Conservation (phyloP, 371 early-diverging fungal species). For the Rhizomucor miehei region DNA sequence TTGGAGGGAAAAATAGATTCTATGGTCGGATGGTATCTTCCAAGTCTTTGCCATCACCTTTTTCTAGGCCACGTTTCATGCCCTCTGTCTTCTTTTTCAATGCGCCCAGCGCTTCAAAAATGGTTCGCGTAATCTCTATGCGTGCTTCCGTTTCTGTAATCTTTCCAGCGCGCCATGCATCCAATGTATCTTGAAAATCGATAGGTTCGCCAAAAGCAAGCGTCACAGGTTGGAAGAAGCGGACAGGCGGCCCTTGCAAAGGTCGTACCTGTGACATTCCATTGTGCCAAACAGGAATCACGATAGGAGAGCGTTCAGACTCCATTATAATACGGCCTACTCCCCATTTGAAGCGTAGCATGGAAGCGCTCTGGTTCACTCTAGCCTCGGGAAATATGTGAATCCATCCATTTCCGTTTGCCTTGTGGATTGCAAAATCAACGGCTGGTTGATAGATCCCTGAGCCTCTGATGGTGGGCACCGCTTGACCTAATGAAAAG, state of each 20-base stretch:
- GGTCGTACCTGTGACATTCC: slow-evolving; percentile 56
- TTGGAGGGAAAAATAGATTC: too few species aligned
- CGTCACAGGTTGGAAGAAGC: slow-evolving; percentile 40
- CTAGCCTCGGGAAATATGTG: slow-evolving; percentile 86
- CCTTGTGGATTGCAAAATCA: slow-evolving; percentile 63
- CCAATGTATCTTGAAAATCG: slow-evolving; percentile 57
- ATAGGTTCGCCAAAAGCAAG: slow-evolving; percentile 70
- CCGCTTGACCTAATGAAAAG: slow-evolving; percentile 76
- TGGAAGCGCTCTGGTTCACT: slow-evolving; percentile 62
- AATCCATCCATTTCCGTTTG: slow-evolving; percentile 48
- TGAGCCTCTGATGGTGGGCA: slow-evolving; percentile 81
- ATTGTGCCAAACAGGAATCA: slow-evolving; percentile 70
- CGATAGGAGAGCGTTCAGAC: slow-evolving; percentile 55
- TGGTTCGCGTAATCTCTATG: slow-evolving; percentile 52
- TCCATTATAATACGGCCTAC: slow-evolving; percentile 84
- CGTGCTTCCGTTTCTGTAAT: slow-evolving; percentile 55
- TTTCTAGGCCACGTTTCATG: slow-evolving; percentile 10
- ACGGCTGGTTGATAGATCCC: slow-evolving; percentile 87
- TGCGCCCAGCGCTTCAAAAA: slow-evolving; percentile 51
- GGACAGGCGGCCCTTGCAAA: slow-evolving; percentile 35
- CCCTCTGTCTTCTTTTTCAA: slow-evolving; percentile 24
- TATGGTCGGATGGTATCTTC: slow-evolving; percentile 10
- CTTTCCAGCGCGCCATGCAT: slow-evolving; percentile 51
- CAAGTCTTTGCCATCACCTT: not conserved
- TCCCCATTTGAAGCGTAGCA: slow-evolving; percentile 88